A percentile compares a stretch with the other conserved stretches of the same genome.
Conservation (phyloP, 2,329 filamentous ascomycete species). For the Trichoderma lentiforme region DNA sequence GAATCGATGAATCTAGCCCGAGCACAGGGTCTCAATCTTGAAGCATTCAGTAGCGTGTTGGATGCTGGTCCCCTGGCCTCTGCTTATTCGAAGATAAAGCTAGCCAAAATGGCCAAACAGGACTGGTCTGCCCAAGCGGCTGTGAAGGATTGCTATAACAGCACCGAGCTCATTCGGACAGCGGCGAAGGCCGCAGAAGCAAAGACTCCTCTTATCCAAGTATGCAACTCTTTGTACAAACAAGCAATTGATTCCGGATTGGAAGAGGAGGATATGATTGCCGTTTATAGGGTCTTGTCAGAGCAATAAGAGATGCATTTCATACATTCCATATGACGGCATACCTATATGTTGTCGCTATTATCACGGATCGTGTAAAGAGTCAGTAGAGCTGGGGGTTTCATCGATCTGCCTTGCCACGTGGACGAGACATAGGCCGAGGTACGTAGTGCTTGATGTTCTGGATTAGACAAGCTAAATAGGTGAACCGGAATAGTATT, state of each 20-base stretch:
- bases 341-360: not conserved
- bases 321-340: not conserved
- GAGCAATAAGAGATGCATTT: not conserved
- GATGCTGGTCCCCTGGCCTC: constrained; percentile 33
- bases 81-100: constrained; percentile 29
- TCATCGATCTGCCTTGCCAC: not conserved
- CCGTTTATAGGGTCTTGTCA: constrained; percentile 23
- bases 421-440: not conserved
- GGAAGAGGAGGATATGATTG: constrained; percentile 31
- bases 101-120: constrained; percentile 28
- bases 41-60: constrained; percentile 29
- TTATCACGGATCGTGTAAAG: not conserved
- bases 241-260: constrained; percentile 24
- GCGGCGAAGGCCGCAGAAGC: constrained; percentile 24
- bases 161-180: constrained; percentile 27
- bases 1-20: constrained; percentile 33
- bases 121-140: constrained; percentile 33
- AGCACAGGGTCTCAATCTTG: constrained; percentile 31
- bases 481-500: not conserved
- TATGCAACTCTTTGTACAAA: constrained; percentile 25
- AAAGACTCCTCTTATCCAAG: constrained; percentile 24
- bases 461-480: not conserved
- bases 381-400: not conserved
- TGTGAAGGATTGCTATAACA: constrained; percentile 32
- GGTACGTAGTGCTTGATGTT: not conserved